Conservation (phyloP, 164 flowering plant genomes). For the Warburgia ugandensis region DNA sequence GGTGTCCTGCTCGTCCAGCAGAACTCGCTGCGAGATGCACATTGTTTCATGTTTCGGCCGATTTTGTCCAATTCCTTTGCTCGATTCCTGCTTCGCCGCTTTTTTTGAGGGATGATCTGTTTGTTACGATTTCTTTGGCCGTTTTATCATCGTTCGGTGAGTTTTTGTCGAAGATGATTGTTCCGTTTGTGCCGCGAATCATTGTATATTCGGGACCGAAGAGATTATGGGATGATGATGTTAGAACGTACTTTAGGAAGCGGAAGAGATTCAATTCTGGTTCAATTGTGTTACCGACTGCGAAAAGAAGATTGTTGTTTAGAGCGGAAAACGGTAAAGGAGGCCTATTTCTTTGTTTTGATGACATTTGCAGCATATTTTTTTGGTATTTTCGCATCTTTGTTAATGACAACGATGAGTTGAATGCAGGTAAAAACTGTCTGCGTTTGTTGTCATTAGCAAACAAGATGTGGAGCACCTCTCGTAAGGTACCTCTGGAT, state of each 20-base stretch:
- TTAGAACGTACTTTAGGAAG: slow-evolving; percentile 27
- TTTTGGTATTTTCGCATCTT: not conserved
- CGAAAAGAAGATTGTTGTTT: slow-evolving; percentile 22
- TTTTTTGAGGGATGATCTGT: slow-evolving; percentile 10
- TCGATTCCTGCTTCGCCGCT: slow-evolving; percentile 38
- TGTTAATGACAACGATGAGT: slow-evolving; percentile 2
- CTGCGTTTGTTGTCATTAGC: not conserved
- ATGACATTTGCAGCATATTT: not conserved
- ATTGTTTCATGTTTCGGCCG: slow-evolving; percentile 19
- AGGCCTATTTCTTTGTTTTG: not conserved
- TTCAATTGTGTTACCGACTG: not conserved
- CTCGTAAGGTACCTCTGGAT: slow-evolving; percentile 12
- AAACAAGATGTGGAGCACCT: not conserved
- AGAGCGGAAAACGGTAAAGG: slow-evolving; percentile 19
- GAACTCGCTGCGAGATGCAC: slow-evolving; percentile 31
- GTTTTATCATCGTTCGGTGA: slow-evolving; percentile 11
- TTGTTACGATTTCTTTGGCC: slow-evolving; percentile 21
- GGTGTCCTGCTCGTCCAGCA: too few species aligned
- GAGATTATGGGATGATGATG: slow-evolving; percentile 11
- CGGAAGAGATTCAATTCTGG: slow-evolving; percentile 23
- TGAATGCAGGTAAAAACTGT: slow-evolving; percentile 10
- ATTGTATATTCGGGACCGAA: slow-evolving; percentile 4
- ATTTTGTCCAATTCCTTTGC: slow-evolving; percentile 30
- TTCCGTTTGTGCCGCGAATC: slow-evolving; percentile 10
- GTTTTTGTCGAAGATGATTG: slow-evolving; percentile 11